Evolutionary conservation across 805 yeast species (phyloP).

Genomic region (Spathaspora sp.): DNA sequence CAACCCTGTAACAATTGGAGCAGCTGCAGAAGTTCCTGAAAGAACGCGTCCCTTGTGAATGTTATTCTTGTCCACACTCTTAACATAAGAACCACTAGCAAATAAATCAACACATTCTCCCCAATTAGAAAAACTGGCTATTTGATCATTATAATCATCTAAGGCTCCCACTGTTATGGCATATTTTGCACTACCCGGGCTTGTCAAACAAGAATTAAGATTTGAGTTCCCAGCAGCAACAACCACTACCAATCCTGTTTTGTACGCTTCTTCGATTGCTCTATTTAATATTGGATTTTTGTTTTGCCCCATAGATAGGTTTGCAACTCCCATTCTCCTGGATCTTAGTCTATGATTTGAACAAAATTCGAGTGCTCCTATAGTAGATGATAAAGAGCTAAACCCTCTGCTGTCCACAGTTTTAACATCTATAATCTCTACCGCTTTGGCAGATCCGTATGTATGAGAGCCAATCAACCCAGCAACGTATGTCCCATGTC

Average conservation of each 20-base stretch:
- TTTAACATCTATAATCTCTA: slow-evolving; percentile 65
- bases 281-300: slow-evolving; percentile 62
- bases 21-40: slow-evolving; percentile 80
- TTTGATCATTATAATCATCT: slow-evolving; percentile 64
- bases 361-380: slow-evolving; percentile 64
- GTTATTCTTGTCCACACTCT: slow-evolving; percentile 45
- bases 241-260: slow-evolving; percentile 66
- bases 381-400: slow-evolving; percentile 63
- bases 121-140: slow-evolving; percentile 84
- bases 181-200: slow-evolving; percentile 75
- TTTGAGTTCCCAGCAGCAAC: slow-evolving; percentile 88
- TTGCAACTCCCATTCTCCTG: slow-evolving; percentile 55
- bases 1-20: slow-evolving; percentile 69
- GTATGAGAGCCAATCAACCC: slow-evolving; percentile 49
- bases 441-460: slow-evolving; percentile 53
- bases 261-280: slow-evolving; percentile 72
- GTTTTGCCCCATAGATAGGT: slow-evolving; percentile 75
- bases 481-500: slow-evolving; percentile 58
- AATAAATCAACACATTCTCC: slow-evolving; percentile 84
- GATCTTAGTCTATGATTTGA: slow-evolving; percentile 50
- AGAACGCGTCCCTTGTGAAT: slow-evolving; percentile 26
- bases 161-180: slow-evolving; percentile 87
- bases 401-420: slow-evolving; percentile 65
- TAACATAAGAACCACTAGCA: slow-evolving; percentile 74
- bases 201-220: slow-evolving; percentile 72